phyloP scores from a whole-genome alignment of 2,329 filamentous ascomycete genomes.

The Penicillium decumbens region DNA sequence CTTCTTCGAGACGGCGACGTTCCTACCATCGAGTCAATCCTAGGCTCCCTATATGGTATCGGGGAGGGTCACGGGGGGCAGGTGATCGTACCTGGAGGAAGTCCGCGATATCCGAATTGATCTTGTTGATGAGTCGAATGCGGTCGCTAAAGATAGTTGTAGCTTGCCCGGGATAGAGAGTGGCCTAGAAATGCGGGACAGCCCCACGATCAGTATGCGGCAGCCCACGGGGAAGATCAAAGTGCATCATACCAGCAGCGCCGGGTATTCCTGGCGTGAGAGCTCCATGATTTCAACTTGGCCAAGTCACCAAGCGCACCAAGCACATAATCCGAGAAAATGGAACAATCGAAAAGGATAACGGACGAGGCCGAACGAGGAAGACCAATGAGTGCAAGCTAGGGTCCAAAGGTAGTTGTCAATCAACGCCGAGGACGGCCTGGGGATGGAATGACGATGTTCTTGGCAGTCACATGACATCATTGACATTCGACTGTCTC shows the following conservation, averaged over 20 bases:
- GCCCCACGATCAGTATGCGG: conserved; percentile 10
- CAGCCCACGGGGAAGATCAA: conserved; percentile 7
- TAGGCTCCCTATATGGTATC: conserved; percentile 5
- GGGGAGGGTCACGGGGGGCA: conserved; percentile 1
- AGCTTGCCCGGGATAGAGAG: conserved; percentile 75
- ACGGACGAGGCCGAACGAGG: conserved; percentile 8
- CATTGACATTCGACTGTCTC: background rate
- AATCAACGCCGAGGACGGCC: conserved; percentile 22
- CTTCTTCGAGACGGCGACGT: conserved; percentile 84
- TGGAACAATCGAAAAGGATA: conserved; percentile 2
- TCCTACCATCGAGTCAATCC: conserved; percentile 56
- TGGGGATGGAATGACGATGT: conserved; percentile 24
- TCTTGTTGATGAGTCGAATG: conserved; percentile 75
- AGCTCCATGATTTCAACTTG: conserved; percentile 59
- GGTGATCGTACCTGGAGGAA: conserved; percentile 75
- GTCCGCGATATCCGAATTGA: conserved; percentile 90
- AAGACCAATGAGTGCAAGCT: conserved; percentile 16
- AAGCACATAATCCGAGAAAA: conserved; percentile 33
- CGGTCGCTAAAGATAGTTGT: conserved; percentile 79
- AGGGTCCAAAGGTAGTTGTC: conserved; percentile 11
- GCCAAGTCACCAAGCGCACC: conserved; percentile 31
- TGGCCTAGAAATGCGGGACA: conserved; percentile 53
- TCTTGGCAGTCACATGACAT: conserved; percentile 19
- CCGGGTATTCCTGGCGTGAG: conserved; percentile 84
- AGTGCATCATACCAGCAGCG: conserved; percentile 71